Evolutionary conservation across 495 filamentous ascomycete genomes (phyloP).

Genomic region (Xylaria longipes): DNA sequence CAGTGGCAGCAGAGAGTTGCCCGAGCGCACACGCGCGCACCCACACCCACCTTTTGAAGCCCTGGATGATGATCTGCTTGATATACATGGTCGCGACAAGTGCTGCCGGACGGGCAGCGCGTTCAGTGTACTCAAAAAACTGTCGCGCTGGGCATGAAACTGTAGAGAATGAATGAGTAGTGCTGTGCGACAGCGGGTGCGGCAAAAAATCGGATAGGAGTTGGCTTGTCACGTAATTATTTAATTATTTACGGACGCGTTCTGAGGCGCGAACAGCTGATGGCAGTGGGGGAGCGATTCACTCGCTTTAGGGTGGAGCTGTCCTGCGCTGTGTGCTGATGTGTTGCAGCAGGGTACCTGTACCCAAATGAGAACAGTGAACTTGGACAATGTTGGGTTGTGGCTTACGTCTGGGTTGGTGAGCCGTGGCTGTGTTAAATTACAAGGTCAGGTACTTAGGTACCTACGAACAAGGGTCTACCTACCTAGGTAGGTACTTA

Average conservation of each 20-base stretch:
- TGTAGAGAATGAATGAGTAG: background rate
- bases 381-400: no score
- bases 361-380: no score
- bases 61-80: slow-evolving; percentile 99
- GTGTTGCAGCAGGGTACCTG: no score
- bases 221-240: slow-evolving; percentile 29
- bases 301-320: slow-evolving; percentile 16
- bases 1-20: slow-evolving; percentile 11
- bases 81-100: slow-evolving; percentile 79
- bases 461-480: no score
- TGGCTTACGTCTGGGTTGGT: background rate
- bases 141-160: slow-evolving; percentile 30
- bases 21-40: slow-evolving; percentile 7
- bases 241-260: slow-evolving; percentile 33
- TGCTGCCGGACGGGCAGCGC: slow-evolving; percentile 44
- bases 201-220: slow-evolving; percentile 10
- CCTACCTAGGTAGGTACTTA: no score
- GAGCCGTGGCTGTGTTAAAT: background rate
- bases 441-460: no score
- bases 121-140: slow-evolving; percentile 32
- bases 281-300: slow-evolving; percentile 18
- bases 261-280: slow-evolving; percentile 24
- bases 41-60: slow-evolving; percentile 88
- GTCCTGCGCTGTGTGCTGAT: no score
- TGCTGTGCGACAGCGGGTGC: slow-evolving; percentile 17